phyloP scores from a whole-genome alignment of 805 yeast genomes.

The Ogataea nakhonphanomensis region DNA sequence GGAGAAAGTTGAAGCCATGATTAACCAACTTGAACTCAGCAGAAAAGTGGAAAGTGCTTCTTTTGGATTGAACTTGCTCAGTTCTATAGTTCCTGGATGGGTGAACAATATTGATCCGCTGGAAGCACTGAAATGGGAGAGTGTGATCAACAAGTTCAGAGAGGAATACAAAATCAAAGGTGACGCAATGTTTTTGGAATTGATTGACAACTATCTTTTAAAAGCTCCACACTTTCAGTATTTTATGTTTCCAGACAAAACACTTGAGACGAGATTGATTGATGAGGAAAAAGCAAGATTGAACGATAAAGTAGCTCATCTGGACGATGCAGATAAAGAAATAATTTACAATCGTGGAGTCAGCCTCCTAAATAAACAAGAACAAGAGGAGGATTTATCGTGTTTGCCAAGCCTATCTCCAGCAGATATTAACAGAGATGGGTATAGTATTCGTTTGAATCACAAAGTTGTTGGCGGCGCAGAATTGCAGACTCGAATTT shows the following conservation, averaged over 20 bases:
- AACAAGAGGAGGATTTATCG: conserved; percentile 66
- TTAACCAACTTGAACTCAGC: conserved; percentile 81
- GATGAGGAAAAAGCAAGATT: conserved; percentile 58
- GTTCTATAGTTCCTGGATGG: conserved; percentile 80
- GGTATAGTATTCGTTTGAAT: conserved; percentile 39
- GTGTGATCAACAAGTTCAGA: conserved; percentile 55
- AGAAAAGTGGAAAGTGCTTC: conserved; percentile 86
- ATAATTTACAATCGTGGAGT: conserved; percentile 59
- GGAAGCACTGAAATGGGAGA: conserved; percentile 61
- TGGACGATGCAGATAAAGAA: conserved; percentile 56
- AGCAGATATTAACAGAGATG: conserved; percentile 64
- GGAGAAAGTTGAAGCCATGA: conserved; percentile 72
- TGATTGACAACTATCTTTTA: conserved; percentile 53
- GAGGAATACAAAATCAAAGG: conserved; percentile 50
- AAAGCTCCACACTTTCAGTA: conserved; percentile 62
- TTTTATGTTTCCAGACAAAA: conserved; percentile 67
- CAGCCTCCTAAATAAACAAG: conserved; percentile 59
- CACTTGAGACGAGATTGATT: conserved; percentile 48
- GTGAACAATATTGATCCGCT: conserved; percentile 79
- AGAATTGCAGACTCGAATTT: conserved; percentile 29
- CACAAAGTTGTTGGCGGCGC: conserved; percentile 20
- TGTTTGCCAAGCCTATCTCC: conserved; percentile 76
- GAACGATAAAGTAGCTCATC: conserved; percentile 35
- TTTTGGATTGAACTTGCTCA: conserved; percentile 78
- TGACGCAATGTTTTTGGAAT: conserved; percentile 56